Evolutionary conservation across 257 asterid species (phyloP), one percentile per base, ranked within the genome.

Genomic region (Schizonepeta tenuifolia): DNA sequence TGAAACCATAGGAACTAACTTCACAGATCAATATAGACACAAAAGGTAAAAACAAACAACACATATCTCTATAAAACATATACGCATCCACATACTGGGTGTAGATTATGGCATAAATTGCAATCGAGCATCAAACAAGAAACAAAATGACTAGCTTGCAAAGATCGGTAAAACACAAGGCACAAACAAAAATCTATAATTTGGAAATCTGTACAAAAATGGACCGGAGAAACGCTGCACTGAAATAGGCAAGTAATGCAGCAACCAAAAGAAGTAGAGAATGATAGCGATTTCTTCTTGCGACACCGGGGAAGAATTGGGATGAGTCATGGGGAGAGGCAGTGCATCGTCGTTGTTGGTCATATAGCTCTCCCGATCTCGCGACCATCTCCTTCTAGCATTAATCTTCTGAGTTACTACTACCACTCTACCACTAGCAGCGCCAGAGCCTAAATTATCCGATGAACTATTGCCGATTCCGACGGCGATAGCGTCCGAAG

Each of bases 251-350:
- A 9, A 43, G 54, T 36, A 26, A 51, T 50, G 43, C 44, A 47
- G 60, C 70, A 70, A 50, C 20, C 66, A 51, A 24, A 74, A 50
- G 14, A 21, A 18, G 13, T 35, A 44, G 44, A 26, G 26, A 72
- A 26, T 14, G 0, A 47, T 31, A 24, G 36, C 47, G n/a, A 91
- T 76, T 80, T 89, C 96, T 24, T 91, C 93, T 1, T 81, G 76
- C 15, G 96, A 77, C 0, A 84, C 88, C 0, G 97, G 97, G 2
- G 84, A 70, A 33, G 89, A 59, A 71, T 87, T 78, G 31, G 97
- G 97, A 61, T 84, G 78, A 36, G 97, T 89, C 97, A 89, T 89
- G 7, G 97, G 97, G 28, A 91, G 92, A 64, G 97, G 96, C 47
- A 91, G 85, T 56, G 88, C 90, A 20, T 91, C 97, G 14, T n/a